Base-by-base conservation (phyloP, 768 basidiomycete species). In the Phaffia tasmanica region DNA sequence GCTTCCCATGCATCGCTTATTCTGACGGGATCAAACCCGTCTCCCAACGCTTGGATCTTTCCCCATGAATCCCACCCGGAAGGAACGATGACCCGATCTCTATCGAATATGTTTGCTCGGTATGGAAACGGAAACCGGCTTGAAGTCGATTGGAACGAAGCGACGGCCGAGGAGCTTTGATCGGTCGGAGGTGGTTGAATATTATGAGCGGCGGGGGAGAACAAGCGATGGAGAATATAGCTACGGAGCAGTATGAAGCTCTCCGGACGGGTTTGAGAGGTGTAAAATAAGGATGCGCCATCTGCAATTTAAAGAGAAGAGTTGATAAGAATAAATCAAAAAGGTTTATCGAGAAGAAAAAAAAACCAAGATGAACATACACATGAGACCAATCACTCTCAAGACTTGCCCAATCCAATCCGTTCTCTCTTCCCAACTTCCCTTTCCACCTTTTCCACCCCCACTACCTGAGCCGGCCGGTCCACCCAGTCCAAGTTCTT, bases 31-130 rank as follows among this genome's bases (percentile, higher is more conserved):
- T 95, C 91, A 72, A 97, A 99, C 0, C 88, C 88, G 50, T 98
- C 95, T 64, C 91, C 79, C 63, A 98, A 78, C 0, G 97, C 86
- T 2, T 81, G 80, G 65, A 97, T 94, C 79, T 97, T 98, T 0
- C 93, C 92, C 88, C 90, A 95, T 71, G 88, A 89, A 74, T 98
- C 95, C 95, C 95, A 99, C 0, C 95, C 95, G 1, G 89, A 83
- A 1, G 94, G 95, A 7, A 98, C 85, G 54, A 95, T 83, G 61
- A 97, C 86, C 16, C 84, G 85, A 73, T 97, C 93, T 42, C 95
- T 84, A 74, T 98, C 95, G 56, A 98, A 79, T 0, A 88, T 86
- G 74, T 97, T 98, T 1, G 95, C 86, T 70, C 87, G 86, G 64
- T 89, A 83, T 3, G 81, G 78, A 77, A 95, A 98, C 0, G 89